Base-by-base conservation (phyloP, 345 rosid species). In the Rhizophora mangle region DNA sequence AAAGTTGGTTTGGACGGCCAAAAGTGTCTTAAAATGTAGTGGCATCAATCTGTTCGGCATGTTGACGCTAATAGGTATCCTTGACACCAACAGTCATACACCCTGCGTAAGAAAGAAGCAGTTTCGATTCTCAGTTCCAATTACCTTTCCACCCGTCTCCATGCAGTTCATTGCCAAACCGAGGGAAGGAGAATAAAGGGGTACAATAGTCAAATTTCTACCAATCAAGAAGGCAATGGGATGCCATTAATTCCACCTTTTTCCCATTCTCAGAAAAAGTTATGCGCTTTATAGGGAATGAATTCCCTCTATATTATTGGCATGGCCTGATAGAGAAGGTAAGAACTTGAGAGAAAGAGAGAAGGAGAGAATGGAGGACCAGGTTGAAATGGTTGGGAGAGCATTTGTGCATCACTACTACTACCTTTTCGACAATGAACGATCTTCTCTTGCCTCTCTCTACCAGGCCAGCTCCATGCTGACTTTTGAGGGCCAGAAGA, bases 401-500 rank as follows among this genome's bases (percentile, higher is more conserved):
- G 87, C 96, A 2, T 93, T 93, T 70, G 95, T 87, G 68, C 82
- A 84, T 74, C 92, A 88, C 68, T 93, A 90, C 74, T 88, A 87
- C 79, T 65, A 81, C 62, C 89, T 90, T 58, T 90, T 93, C 63
- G 96, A 93, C 60, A 82, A 68, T 1, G 87, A 86, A 71, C 79
- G 96, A 13, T 21, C 76, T 1, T 75, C 89, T 19, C 82, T 93
- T 3, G 65, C 80, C 4, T 64, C 83, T 8, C 92, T 93, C 29
- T 90, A 90, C 79, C 86, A 82, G 67, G 76, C 87, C 3, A 67
- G 74, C 64, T 93, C 98, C 43, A 85, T 88, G 86, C 85, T 93
- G n/a, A 86, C 88, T 47, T 90, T 93, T 8, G 96, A 93, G 69
- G 96, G 98, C 18, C 89, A 88, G 72, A 83, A 80, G 73, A 43